phyloP scores from a whole-genome alignment of 129 eudicot species.

The Tagetes patula region DNA sequence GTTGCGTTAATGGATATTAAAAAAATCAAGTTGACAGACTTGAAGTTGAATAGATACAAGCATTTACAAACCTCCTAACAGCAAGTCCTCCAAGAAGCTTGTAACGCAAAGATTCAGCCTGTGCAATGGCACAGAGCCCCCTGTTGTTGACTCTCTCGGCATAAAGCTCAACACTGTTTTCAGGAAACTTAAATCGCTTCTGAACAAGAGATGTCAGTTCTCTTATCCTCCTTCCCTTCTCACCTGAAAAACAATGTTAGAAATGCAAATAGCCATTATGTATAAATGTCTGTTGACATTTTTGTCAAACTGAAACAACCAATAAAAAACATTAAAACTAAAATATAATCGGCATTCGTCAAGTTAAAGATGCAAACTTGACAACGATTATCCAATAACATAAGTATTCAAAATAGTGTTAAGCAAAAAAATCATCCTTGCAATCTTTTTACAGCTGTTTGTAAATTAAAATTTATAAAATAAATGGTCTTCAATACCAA shows the following conservation, averaged over 20 bases:
- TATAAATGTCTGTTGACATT: neutral
- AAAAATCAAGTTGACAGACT: neutral
- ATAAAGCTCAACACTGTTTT: slow-evolving; percentile 65
- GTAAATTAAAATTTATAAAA: neutral
- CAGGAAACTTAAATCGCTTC: slow-evolving; percentile 65
- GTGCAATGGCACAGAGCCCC: slow-evolving; percentile 70
- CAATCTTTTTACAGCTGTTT: neutral
- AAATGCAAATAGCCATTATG: neutral
- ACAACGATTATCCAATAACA: neutral
- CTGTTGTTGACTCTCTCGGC: slow-evolving; percentile 80
- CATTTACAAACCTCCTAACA: slow-evolving; percentile 46
- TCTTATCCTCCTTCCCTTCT: slow-evolving; percentile 76
- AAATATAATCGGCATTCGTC: neutral
- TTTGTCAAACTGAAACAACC: neutral
- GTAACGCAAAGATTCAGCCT: slow-evolving; percentile 69
- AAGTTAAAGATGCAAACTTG: neutral
- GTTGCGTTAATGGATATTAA: neutral
- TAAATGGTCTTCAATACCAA: neutral
- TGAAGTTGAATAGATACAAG: neutral
- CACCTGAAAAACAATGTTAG: slow-evolving; percentile 37
- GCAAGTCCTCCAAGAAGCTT: slow-evolving; percentile 79
- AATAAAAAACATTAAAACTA: neutral
- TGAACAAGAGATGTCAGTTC: slow-evolving; percentile 74
- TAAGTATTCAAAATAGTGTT: neutral
- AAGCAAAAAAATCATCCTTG: neutral